Conservation (phyloP, 1,139 yeast genomes). For the Geotrichum cucujoidarum region DNA sequence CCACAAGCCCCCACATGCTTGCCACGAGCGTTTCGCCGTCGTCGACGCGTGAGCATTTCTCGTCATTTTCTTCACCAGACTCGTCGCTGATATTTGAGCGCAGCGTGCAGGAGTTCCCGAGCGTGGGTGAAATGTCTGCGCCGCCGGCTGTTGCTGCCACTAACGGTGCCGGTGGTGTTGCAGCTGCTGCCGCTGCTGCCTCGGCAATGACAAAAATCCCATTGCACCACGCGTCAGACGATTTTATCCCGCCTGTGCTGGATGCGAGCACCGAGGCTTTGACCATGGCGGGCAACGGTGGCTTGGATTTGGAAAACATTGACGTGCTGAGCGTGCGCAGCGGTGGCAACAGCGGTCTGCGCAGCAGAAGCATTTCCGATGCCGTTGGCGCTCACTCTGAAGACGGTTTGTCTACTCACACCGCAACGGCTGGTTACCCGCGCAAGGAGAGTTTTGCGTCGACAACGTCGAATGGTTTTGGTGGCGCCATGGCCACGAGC, state of each 20-base stretch:
- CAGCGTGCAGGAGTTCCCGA: slow-evolving; percentile 36
- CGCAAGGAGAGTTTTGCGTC: slow-evolving; percentile 12
- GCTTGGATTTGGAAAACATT: slow-evolving; percentile 57
- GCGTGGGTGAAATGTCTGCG: not conserved
- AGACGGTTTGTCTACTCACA: not conserved
- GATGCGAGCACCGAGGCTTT: slow-evolving; percentile 71
- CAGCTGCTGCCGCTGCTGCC: not conserved
- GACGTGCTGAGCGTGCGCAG: slow-evolving; percentile 47
- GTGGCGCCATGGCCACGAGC: not conserved
- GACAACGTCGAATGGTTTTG: not conserved
- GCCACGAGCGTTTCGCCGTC: not conserved
- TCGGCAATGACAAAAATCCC: slow-evolving; percentile 33
- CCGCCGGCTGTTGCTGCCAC: not conserved
- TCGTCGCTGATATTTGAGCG: slow-evolving; percentile 41
- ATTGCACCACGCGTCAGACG: slow-evolving; percentile 54
- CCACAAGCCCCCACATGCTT: not conserved
- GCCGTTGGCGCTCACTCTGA: not conserved
- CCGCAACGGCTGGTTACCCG: slow-evolving; percentile 3
- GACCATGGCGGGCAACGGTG: slow-evolving; percentile 40
- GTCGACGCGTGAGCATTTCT: not conserved
- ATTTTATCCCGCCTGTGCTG: slow-evolving; percentile 75
- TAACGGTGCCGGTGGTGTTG: not conserved
- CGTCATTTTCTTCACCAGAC: slow-evolving; percentile 27
- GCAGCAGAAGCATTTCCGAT: slow-evolving; percentile 14
- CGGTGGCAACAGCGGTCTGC: not conserved